Evolutionary conservation across 192 early-diverging fungal species (phyloP).

Genomic region (Entophlyctis helioformis): DNA sequence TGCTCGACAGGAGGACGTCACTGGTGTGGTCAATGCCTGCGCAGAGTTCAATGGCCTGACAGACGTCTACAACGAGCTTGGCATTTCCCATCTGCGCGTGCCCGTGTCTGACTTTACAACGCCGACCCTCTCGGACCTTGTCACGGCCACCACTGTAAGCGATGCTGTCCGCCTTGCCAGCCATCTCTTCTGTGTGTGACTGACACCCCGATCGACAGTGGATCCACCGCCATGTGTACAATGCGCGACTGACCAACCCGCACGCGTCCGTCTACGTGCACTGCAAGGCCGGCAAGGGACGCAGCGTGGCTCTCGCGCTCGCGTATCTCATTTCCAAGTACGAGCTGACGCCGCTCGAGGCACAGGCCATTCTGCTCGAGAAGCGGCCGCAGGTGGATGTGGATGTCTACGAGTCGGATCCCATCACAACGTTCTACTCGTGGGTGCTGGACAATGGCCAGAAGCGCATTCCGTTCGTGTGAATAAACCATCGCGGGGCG

Average conservation of each 20-base stretch:
- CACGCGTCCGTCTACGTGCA: slow-evolving; percentile 17
- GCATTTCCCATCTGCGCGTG: too few relatives aligned
- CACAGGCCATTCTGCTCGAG: not conserved
- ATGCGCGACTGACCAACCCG: not conserved
- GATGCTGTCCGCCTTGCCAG: too few relatives aligned
- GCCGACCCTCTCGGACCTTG: too few relatives aligned
- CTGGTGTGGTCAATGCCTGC: too few relatives aligned
- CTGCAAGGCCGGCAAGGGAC: slow-evolving; percentile 4
- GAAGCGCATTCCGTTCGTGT: slow-evolving; percentile 13
- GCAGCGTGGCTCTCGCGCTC: slow-evolving; percentile 20
- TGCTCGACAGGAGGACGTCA: too few relatives aligned
- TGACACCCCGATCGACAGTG: too few relatives aligned
- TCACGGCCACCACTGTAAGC: too few relatives aligned
- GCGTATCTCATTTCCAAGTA: slow-evolving; percentile 1
- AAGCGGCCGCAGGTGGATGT: slow-evolving; percentile 13
- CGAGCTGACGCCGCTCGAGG: not conserved
- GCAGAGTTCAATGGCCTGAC: too few relatives aligned
- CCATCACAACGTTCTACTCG: slow-evolving; percentile 29
- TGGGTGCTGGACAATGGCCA: slow-evolving; percentile 29
- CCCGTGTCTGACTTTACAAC: too few relatives aligned
- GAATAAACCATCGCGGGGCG: slow-evolving; percentile 3
- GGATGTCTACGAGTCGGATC: slow-evolving; percentile 21
- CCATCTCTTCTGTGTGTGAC: too few relatives aligned
- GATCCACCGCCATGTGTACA: too few relatives aligned
- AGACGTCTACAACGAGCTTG: too few relatives aligned